phyloP scores from a whole-genome alignment of 441 rosid genomes.

The Dalechampia spathulata region DNA sequence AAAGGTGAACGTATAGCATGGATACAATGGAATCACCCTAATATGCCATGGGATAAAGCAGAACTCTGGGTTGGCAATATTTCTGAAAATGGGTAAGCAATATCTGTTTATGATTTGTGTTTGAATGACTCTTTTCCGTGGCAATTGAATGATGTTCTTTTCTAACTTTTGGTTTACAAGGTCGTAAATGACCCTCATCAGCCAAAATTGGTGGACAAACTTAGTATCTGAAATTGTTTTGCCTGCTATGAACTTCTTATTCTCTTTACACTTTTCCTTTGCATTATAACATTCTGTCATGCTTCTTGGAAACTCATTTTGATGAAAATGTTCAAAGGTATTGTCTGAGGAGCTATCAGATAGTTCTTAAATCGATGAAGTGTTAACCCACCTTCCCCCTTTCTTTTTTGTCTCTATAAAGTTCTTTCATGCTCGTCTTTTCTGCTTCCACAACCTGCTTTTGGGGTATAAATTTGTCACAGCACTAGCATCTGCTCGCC shows the following conservation, averaged over 20 bases:
- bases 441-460: not conserved
- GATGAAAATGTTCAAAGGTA: not conserved
- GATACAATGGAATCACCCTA: constrained; percentile 91
- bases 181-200: not conserved
- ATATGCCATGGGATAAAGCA: constrained; percentile 95
- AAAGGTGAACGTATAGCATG: constrained; percentile 74
- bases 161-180: not conserved
- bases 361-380: not conserved
- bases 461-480: not conserved
- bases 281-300: not conserved
- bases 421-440: not conserved
- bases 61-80: constrained; percentile 92
- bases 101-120: not conserved
- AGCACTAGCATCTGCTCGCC: not conserved
- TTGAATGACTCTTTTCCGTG: not conserved
- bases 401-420: not conserved
- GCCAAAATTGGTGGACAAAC: not conserved
- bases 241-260: not conserved
- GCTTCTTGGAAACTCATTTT: not conserved
- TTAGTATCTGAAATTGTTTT: not conserved
- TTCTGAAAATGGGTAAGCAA: constrained; percentile 62
- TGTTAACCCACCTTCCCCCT: not conserved
- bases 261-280: not conserved
- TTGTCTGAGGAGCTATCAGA: not conserved
- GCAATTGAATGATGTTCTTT: not conserved